phyloP scores from a whole-genome alignment of 2,329 filamentous ascomycete genomes.

The Raffaelea albimanens region DNA sequence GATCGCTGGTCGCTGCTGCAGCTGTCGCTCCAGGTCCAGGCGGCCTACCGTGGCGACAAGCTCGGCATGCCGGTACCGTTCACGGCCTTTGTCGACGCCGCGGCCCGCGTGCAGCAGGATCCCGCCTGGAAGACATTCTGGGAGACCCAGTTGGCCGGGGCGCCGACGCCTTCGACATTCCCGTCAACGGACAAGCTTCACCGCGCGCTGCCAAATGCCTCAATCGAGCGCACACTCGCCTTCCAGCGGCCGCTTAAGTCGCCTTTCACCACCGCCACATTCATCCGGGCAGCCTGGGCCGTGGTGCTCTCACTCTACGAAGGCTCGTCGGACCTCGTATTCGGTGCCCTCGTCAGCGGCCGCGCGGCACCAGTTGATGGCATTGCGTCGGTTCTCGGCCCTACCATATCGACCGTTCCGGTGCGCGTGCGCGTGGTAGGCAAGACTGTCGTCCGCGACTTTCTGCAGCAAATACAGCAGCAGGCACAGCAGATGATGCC shows the following conservation, averaged over 20 bases:
- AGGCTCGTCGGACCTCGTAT: neutral
- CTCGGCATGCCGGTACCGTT: too few species aligned
- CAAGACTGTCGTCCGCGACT: constrained; percentile 32
- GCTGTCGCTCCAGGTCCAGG: too few species aligned
- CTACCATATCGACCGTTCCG: neutral
- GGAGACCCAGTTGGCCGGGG: too few species aligned
- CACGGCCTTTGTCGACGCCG: too few species aligned
- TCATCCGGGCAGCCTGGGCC: constrained; percentile 34
- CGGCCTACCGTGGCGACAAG: too few species aligned
- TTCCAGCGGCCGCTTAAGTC: too few species aligned
- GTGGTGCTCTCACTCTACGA: neutral
- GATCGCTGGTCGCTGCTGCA: constrained; percentile 31
- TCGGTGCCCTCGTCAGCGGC: neutral
- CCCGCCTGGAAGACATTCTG: too few species aligned
- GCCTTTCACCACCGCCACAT: constrained; percentile 23
- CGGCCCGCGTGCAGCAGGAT: too few species aligned
- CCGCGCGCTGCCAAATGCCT: too few species aligned
- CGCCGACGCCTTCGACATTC: too few species aligned
- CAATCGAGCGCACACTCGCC: too few species aligned
- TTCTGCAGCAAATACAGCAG: constrained; percentile 17
- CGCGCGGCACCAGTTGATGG: constrained; percentile 29
- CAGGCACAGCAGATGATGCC: constrained; percentile 32
- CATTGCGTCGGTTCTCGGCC: constrained; percentile 50
- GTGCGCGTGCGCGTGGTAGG: neutral
- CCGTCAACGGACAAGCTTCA: too few species aligned